These are phyloP conservation scores for Boletus sp. DNA, from an alignment of 768 basidiomycete genomes.

Conservation along the genomic window DNA sequence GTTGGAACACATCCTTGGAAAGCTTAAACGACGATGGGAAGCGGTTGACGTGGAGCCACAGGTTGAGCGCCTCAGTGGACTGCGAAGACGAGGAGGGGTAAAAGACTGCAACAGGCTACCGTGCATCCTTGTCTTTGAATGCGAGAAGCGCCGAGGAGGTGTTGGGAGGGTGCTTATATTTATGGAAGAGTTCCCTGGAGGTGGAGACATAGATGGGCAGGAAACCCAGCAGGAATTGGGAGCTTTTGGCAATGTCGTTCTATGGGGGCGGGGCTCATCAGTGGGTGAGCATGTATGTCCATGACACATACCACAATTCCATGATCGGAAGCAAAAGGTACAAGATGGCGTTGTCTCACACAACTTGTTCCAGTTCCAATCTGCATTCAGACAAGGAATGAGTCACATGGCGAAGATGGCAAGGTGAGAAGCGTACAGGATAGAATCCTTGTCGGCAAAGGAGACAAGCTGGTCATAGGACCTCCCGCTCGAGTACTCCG, in stretches of 20 bases:
- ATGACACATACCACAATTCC: constrained; percentile 32
- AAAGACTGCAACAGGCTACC: constrained; percentile 46
- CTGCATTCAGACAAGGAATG: constrained; percentile 4
- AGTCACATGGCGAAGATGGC: neutral
- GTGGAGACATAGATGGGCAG: constrained; percentile 47
- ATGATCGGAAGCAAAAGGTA: constrained; percentile 51
- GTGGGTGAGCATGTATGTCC: neutral
- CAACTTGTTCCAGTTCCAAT: constrained; percentile 4
- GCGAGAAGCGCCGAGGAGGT: constrained; percentile 65
- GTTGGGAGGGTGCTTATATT: constrained; percentile 35
- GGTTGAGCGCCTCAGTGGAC: constrained; percentile 24
- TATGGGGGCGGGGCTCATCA: constrained; percentile 17
- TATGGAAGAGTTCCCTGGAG: constrained; percentile 31
- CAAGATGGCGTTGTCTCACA: constrained; percentile 15
- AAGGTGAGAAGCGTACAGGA: constrained; percentile 50
- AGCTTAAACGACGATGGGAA: constrained; percentile 76
- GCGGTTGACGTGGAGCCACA: constrained; percentile 70
- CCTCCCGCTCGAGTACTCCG: constrained; percentile 75
- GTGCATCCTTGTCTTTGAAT: constrained; percentile 56
- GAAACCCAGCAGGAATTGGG: constrained; percentile 48
- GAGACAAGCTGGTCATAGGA: constrained; percentile 66
- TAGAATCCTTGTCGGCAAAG: constrained; percentile 74
- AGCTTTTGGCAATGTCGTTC: constrained; percentile 56
- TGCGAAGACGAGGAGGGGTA: constrained; percentile 8
- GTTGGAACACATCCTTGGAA: constrained; percentile 74